A percentile compares a stretch with the other conserved stretches of the same genome.
Conservation (phyloP, 1,284 basidiomycete genomes). For the Ustilago sp. region DNA sequence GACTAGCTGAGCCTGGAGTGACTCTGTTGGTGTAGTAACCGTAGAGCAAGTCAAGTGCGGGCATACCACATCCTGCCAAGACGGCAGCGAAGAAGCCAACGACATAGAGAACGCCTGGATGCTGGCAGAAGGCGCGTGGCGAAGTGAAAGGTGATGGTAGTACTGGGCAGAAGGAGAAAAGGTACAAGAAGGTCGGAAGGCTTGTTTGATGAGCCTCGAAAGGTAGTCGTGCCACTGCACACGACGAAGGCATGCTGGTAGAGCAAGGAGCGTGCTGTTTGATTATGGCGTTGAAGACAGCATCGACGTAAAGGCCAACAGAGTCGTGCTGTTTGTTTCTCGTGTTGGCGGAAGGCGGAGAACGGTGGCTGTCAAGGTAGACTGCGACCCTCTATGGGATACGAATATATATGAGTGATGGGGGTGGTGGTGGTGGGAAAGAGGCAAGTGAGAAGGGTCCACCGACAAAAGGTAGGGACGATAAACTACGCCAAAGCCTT, state of each 20-base stretch:
- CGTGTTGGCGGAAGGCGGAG: not conserved
- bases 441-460: not conserved
- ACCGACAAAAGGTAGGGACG: not conserved
- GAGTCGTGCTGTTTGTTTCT: conserved; percentile 3
- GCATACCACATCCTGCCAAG: conserved; percentile 53
- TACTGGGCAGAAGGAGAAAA: conserved; percentile 57
- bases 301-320: conserved; percentile 10
- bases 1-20: conserved; percentile 29
- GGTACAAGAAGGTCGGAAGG: conserved; percentile 55
- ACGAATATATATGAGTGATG: not conserved
- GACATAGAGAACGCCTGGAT: conserved; percentile 59
- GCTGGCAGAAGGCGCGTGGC: conserved; percentile 49
- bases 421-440: not conserved
- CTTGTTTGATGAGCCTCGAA: conserved; percentile 36
- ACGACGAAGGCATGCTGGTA: conserved; percentile 9
- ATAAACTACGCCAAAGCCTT: not conserved
- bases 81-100: conserved; percentile 57
- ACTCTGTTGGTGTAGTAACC: conserved; percentile 64
- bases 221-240: conserved; percentile 33
- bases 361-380: not conserved
- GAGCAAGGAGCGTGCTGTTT: conserved; percentile 1
- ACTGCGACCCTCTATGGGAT: not conserved
- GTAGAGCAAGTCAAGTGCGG: conserved; percentile 64
- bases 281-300: conserved; percentile 4
- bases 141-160: conserved; percentile 31